Conservation (phyloP, 345 rosid genomes). For the Pistacia atlantica region DNA sequence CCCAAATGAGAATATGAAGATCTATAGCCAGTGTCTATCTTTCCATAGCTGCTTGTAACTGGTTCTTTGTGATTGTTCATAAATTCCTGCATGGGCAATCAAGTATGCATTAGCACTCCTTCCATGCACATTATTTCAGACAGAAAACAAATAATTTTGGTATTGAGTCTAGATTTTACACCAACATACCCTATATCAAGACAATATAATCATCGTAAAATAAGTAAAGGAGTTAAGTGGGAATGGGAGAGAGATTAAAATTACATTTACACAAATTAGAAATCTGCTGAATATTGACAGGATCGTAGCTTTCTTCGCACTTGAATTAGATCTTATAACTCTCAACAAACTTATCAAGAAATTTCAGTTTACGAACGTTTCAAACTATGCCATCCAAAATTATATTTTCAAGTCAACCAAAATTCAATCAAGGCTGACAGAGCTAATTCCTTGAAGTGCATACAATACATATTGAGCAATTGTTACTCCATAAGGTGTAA, state of each 20-base stretch:
- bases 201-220: no score
- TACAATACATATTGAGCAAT: background rate
- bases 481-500: background rate
- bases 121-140: background rate
- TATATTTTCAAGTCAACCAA: background rate
- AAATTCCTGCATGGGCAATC: constrained; percentile 40
- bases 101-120: background rate
- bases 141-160: background rate
- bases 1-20: constrained; percentile 38
- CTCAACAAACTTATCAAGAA: background rate
- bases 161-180: no score
- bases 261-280: no score
- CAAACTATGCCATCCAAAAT: background rate
- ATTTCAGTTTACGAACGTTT: background rate
- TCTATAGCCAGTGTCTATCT: constrained; percentile 37
- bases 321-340: background rate
- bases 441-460: background rate
- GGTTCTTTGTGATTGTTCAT: constrained; percentile 45
- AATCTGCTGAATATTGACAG: background rate
- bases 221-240: no score
- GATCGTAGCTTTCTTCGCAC: background rate
- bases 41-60: constrained; percentile 35
- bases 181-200: no score
- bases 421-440: background rate
- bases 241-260: no score